These are phyloP conservation scores for Vanilla planifolia DNA, from an alignment of 106 monocot species.

Conservation along the genomic window DNA sequence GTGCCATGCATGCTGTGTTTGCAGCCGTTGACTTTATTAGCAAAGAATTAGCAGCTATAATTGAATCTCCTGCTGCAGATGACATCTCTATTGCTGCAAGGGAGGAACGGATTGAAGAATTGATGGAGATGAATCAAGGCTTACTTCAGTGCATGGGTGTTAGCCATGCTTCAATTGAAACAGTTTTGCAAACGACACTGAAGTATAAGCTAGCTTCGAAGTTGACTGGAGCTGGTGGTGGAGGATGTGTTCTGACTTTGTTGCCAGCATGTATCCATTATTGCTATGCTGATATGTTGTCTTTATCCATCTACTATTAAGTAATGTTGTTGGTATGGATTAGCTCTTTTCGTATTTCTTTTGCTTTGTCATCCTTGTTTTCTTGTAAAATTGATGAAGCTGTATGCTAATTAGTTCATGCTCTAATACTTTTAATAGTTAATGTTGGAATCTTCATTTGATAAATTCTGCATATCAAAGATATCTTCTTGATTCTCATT, in stretches of 20 bases:
- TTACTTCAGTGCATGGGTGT: constrained; percentile 92
- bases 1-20: constrained; percentile 78
- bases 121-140: constrained; percentile 97
- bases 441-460: neutral
- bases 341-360: neutral
- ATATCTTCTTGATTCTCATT: too few species aligned
- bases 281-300: neutral
- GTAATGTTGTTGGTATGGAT: neutral
- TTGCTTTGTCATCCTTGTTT: neutral
- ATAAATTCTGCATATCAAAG: too few species aligned
- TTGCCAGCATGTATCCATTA: constrained; percentile 73
- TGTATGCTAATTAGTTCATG: constrained; percentile 6
- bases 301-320: neutral
- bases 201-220: constrained; percentile 83
- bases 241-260: constrained; percentile 91
- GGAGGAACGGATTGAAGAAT: constrained; percentile 69
- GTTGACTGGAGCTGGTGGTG: constrained; percentile 95
- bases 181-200: constrained; percentile 60
- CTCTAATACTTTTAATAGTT: neutral
- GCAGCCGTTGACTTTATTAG: constrained; percentile 73
- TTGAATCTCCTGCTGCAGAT: constrained; percentile 50
- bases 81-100: constrained; percentile 49
- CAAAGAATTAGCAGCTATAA: constrained; percentile 50
- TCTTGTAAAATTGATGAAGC: neutral
- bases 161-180: constrained; percentile 85